phyloP scores from a whole-genome alignment of 176 grass and related monocot genomes.

The Ensete ventricosum region DNA sequence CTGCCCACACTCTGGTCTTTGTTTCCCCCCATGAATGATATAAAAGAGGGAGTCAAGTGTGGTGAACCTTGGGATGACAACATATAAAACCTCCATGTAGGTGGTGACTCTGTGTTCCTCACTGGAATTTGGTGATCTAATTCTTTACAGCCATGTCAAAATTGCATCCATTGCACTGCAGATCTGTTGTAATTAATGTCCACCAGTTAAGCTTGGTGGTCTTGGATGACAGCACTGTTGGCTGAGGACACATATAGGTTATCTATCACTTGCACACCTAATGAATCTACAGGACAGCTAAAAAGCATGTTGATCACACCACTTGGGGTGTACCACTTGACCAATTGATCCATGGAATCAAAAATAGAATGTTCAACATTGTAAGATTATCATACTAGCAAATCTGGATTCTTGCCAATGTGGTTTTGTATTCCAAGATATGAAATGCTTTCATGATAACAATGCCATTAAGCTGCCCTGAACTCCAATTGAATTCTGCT shows the following conservation, averaged over 20 bases:
- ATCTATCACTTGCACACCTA: not conserved
- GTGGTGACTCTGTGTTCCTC: not conserved
- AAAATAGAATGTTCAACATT: too few relatives aligned
- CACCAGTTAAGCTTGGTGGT: too few relatives aligned
- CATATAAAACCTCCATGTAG: not conserved
- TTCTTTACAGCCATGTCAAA: not conserved
- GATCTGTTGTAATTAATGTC: too few relatives aligned
- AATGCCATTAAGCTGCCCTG: too few relatives aligned
- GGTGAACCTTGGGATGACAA: constrained; percentile 35
- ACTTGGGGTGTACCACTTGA: not conserved
- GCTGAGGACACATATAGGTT: not conserved
- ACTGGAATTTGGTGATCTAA: not conserved
- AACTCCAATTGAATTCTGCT: too few relatives aligned
- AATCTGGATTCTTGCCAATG: too few relatives aligned
- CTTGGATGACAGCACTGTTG: too few relatives aligned
- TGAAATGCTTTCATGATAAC: too few relatives aligned
- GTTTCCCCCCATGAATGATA: not conserved
- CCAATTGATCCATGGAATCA: too few relatives aligned
- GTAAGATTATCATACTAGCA: too few relatives aligned
- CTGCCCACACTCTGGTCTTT: constrained; percentile 37
- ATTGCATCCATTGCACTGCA: too few relatives aligned
- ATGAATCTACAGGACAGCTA: not conserved
- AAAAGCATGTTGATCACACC: not conserved
- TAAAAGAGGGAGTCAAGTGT: not conserved
- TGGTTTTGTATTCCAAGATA: too few relatives aligned